Base-by-base conservation (phyloP, 306 rosid genomes). In the Amphicarpaea edgeworthii region DNA sequence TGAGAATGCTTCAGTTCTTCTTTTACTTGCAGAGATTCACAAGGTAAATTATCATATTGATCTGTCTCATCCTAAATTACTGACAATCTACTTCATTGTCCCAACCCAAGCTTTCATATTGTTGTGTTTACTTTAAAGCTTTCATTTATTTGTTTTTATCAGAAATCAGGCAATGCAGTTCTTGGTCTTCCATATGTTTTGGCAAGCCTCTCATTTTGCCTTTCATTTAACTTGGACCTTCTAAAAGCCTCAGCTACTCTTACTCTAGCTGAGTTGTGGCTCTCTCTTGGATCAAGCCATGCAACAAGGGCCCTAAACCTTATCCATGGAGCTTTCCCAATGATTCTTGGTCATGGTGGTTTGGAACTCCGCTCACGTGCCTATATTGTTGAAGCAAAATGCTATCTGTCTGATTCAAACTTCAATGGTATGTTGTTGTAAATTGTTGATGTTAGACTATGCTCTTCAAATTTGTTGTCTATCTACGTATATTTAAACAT, bases 341-440 rank as follows among this genome's bases (percentile, higher is more conserved):
- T 90, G 85, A 90, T 95, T 89, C 97, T 95, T 78, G 98, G 98
- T 80, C 98, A 95, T 75, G 98, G 97, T 28, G 98, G 98, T 84
- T 81, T 95, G 88, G 97, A 95, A 86, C 98, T 95, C 45, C 86
- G 92, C 58, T 88, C 97, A 54, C 96, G 96, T 59, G 97, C 97
- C 81, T 86, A 83, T 64, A 92, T 92, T 71, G 87, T 81, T 43
- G 97, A 95, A 88, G 97, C 93, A 58, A 95, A 89, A 84, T 95
- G 98, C 91, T 92, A 90, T 75, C 86, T 92, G 12, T 85, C 81
- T 14, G 91, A 93, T 86, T 86, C 88, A 77, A 90, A 85, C 85
- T 92, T 92, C 83, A 86, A 91, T n/a, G 87, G 98, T 95, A 87
- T 4, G 67, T 16, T 16, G 5, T 12, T 67, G 26, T 59, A 54